Conservation (phyloP, 129 eudicot species). For the Chrysanthemum lavandulifolium region DNA sequence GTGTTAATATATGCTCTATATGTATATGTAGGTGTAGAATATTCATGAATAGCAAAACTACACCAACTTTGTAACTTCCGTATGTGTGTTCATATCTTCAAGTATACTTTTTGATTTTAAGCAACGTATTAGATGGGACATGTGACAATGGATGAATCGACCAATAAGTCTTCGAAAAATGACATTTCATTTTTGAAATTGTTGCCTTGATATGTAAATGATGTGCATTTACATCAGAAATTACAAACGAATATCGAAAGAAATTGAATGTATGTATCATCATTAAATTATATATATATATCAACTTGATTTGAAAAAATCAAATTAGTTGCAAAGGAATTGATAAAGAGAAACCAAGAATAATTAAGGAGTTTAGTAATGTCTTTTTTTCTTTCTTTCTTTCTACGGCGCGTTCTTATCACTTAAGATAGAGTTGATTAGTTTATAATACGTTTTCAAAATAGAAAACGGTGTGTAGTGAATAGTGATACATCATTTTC, state of each 20-base stretch:
- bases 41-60: conserved; percentile 21
- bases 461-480: no score
- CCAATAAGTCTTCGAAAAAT: not conserved
- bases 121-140: conserved; percentile 34
- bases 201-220: conserved; percentile 5
- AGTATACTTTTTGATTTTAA: conserved; percentile 47
- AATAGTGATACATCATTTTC: no score
- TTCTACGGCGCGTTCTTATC: not conserved
- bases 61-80: conserved; percentile 44
- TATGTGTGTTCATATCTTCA: conserved; percentile 35
- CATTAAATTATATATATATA: not conserved
- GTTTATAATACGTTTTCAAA: no score
- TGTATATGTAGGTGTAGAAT: conserved; percentile 41
- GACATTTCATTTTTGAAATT: not conserved
- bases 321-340: conserved; percentile 4
- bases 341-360: not conserved
- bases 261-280: not conserved
- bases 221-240: conserved; percentile 11
- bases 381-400: not conserved
- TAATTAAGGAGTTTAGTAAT: not conserved
- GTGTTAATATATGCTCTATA: not conserved
- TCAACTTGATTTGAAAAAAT: not conserved
- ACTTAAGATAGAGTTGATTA: no score
- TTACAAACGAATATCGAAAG: not conserved
- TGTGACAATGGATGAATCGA: conserved; percentile 15